Evolutionary conservation across 169 alveolate genomes (phyloP).

Genomic region (Plasmodium vinckei): DNA sequence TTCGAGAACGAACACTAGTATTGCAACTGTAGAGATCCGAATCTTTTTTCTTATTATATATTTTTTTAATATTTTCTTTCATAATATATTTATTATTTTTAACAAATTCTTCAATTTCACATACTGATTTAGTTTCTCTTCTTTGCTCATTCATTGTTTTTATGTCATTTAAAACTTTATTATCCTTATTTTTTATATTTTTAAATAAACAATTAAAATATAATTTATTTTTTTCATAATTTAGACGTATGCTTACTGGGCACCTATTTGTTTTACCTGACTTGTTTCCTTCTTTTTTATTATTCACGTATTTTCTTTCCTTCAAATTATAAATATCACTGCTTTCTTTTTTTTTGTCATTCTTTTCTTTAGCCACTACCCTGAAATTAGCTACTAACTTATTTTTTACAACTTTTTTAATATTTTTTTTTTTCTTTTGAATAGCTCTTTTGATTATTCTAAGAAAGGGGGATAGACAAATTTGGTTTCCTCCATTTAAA

Average conservation of each 20-base stretch:
- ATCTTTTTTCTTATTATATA: conserved; percentile 4
- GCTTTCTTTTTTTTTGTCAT: neutral
- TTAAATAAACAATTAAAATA: conserved; percentile 20
- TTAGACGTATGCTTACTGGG: neutral
- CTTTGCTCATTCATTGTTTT: neutral
- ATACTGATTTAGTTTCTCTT: neutral
- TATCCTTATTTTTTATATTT: conserved; percentile 3
- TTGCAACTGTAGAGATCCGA: neutral
- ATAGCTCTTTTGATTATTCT: conserved; percentile 14
- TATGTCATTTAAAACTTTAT: neutral
- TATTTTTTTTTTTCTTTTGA: conserved; percentile 20
- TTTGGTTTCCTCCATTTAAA: neutral
- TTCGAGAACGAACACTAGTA: neutral
- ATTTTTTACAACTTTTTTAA: neutral
- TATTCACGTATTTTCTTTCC: neutral
- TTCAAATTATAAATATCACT: conserved; percentile 2
- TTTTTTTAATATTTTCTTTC: conserved; percentile 25
- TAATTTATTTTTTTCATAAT: conserved; percentile 16
- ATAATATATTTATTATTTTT: neutral
- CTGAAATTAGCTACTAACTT: neutral
- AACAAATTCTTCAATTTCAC: neutral
- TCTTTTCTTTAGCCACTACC: neutral
- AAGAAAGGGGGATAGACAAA: neutral
- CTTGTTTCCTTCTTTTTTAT: neutral
- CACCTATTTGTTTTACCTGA: neutral